Evolutionary conservation across 192 early-diverging fungal genomes (phyloP), one percentile per base, ranked within the genome.

Genomic region (Backusella tarrabulga): DNA sequence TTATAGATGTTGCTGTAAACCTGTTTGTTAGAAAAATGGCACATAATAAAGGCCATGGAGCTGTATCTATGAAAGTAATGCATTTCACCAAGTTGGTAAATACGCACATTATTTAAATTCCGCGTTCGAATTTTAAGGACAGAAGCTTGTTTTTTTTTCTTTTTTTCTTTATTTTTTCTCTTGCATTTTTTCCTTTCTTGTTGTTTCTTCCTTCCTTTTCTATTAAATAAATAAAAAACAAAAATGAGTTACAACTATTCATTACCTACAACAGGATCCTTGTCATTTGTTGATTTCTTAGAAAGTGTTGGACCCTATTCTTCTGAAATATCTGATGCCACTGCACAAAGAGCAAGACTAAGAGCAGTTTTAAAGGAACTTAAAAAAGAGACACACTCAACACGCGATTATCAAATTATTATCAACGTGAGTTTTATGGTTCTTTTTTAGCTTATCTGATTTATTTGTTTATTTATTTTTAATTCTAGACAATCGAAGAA

Each of bases 221-320:
- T 1, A 56, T 19, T 34, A 32, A 35, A 9, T 52, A 50, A 50
- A 50, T 50, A 50, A 50, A 34, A 34, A 63, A 86, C 87, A 50
- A 34, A 34, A 63, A 86, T 88, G 77, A 88, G 87, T 56, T 88
- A 83, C 69, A 78, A 81, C 23, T 90, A 87, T 76, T 79, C 81
- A 34, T 72, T 90, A 15, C 87, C 89, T 7, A 90, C 89, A 15
- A 90, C 89, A 3, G 86, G 84, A 3, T 79, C 88, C 26, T 79
- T 90, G 6, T 88, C 89, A 17, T 85, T 88, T 72, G 76, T 81
- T 42, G 89, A 90, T 44, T 88, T 80, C 76, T 77, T 86, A 17
- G 70, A 85, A 21, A 81, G 71, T 32, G 73, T 76, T 7, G 82
- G 83, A 15, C 56, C 75, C 50, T 86, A 87, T 56, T 81, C 86